Base-by-base conservation (phyloP, 768 basidiomycete species). In the Amanita exitialis region DNA sequence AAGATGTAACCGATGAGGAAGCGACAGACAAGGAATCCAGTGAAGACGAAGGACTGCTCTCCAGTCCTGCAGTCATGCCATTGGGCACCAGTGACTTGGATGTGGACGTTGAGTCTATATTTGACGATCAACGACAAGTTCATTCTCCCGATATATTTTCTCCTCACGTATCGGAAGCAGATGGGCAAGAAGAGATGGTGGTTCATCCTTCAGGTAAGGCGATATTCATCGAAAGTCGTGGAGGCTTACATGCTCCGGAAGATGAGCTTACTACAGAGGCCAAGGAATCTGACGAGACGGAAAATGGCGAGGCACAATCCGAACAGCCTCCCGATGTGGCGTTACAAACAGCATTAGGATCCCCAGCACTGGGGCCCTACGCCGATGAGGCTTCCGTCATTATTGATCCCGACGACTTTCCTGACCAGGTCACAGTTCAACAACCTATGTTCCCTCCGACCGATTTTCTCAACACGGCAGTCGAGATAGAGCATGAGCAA, bases 11-110 rank as follows among this genome's bases (percentile, higher is more conserved):
- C 3, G 38, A 50, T 20, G 49, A 50, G 20, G 49, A 42, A 23
- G 41, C 49, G 42, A 10, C 38, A 21, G 28, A 42, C 30, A 38
- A 50, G 41, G 38, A 28, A 8, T 38, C 10, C 21, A 32, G 28
- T 8, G 39, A 55, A 30, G 47, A 51, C n/a, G 44, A 44, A n/a
- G 34, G 23, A 15, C 27, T 16, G 9, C 9, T 21, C 8, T 43
- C 38, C 12, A 44, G 27, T 20, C 47, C 47, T 25, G 53, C 55
- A 5, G 54, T 54, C n/a, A 20, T 62, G 18, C 63, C 61, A 12
- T 55, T 64, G 10, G 61, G 61, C n/a, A 62, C 62, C 12, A 64
- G 61, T 44, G 63, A 64, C 42, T 53, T 64, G 30, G 60, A 52
- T 37, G 44, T 58, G 12, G 42, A 52, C 42, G 43, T 58, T n/a